phyloP scores from a whole-genome alignment of 2,329 filamentous ascomycete genomes.

The Capronia coronata region DNA sequence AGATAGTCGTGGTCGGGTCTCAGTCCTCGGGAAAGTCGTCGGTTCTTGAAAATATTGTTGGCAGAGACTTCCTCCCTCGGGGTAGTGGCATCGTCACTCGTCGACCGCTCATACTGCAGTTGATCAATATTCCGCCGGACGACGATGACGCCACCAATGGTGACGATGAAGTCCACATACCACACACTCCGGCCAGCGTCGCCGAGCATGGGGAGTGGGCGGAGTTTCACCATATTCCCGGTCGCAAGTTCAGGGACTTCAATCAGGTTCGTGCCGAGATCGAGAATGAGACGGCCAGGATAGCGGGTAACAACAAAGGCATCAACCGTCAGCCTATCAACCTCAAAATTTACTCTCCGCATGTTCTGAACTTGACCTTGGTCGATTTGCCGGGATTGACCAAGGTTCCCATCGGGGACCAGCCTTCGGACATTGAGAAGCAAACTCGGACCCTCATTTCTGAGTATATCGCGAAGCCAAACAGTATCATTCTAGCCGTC shows the following conservation, averaged over 20 bases:
- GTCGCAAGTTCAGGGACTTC: conserved; percentile 85
- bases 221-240: conserved; percentile 92
- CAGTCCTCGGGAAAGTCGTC: conserved; percentile 98
- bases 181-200: conserved; percentile 71
- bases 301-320: conserved; percentile 94
- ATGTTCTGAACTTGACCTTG: conserved; percentile 91
- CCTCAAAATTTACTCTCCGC: conserved; percentile 94
- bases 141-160: conserved; percentile 51
- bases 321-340: conserved; percentile 98
- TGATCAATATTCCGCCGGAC: conserved; percentile 83
- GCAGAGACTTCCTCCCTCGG: conserved; percentile 90
- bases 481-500: conserved; percentile 94
- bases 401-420: conserved; percentile 96
- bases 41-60: conserved; percentile 97
- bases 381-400: conserved; percentile 94
- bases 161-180: conserved; percentile 58
- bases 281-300: conserved; percentile 89
- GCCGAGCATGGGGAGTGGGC: conserved; percentile 69
- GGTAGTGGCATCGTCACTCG: conserved; percentile 95
- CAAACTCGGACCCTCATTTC: conserved; percentile 94
- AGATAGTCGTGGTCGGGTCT: conserved; percentile 98
- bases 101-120: conserved; percentile 87
- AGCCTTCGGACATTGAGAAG: conserved; percentile 96
- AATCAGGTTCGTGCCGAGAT: conserved; percentile 91
- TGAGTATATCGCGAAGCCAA: conserved; percentile 97